These are phyloP conservation scores for Boletus huronensis DNA, from an alignment of 768 basidiomycete species.

Conservation along the genomic window DNA sequence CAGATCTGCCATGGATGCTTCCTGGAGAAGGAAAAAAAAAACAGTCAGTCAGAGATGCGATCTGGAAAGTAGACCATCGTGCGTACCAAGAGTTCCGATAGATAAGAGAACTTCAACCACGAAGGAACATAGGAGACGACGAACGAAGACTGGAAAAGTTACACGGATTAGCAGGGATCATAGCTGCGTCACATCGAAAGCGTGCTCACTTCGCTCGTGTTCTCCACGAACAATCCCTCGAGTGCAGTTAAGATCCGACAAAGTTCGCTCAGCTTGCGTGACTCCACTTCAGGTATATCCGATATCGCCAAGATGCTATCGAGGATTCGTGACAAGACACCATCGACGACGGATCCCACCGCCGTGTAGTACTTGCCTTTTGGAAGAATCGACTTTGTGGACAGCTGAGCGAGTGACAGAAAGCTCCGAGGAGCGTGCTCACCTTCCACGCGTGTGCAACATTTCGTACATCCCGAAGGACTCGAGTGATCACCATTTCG, in stretches of 20 bases:
- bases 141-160: constrained; percentile 54
- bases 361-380: constrained; percentile 69
- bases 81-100: constrained; percentile 84
- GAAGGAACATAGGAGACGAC: constrained; percentile 84
- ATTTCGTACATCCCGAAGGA: constrained; percentile 60
- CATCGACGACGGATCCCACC: constrained; percentile 67
- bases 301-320: constrained; percentile 69
- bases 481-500: constrained; percentile 61
- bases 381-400: constrained; percentile 57
- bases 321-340: constrained; percentile 62
- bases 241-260: constrained; percentile 75
- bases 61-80: constrained; percentile 25
- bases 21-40: constrained; percentile 43
- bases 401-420: neutral
- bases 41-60: neutral
- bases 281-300: constrained; percentile 89
- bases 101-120: constrained; percentile 94
- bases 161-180: neutral
- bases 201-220: constrained; percentile 50
- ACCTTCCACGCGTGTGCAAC: constrained; percentile 75
- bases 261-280: constrained; percentile 76
- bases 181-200: neutral
- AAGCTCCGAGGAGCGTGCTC: constrained; percentile 11
- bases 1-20: constrained; percentile 89
- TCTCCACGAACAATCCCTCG: constrained; percentile 76